phyloP scores from a whole-genome alignment of 768 basidiomycete genomes.

The Panus rudis region DNA sequence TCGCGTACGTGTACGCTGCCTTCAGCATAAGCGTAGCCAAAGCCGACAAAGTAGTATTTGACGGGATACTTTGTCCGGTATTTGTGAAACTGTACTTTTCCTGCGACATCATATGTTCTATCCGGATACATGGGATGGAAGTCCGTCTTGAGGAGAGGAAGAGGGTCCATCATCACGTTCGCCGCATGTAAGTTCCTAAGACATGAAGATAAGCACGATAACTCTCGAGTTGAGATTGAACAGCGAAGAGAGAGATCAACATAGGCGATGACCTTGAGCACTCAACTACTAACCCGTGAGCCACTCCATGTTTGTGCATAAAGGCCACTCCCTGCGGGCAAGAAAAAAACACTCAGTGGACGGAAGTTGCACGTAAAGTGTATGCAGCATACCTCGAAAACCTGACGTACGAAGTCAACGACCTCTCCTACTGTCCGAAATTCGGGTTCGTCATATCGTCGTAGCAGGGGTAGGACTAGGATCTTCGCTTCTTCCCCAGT shows the following conservation, averaged over 20 bases:
- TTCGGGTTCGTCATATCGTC: conserved; percentile 11
- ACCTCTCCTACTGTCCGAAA: conserved; percentile 28
- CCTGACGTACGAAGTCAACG: conserved; percentile 23
- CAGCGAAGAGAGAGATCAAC: no score
- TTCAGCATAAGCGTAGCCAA: no score
- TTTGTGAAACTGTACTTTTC: conserved; percentile 18
- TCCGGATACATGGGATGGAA: conserved; percentile 26
- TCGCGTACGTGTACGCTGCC: no score
- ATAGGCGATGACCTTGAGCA: neutral
- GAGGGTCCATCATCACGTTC: conserved; percentile 22
- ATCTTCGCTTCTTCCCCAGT: conserved; percentile 8
- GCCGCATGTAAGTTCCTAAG: conserved; percentile 9
- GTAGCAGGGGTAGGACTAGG: conserved; percentile 25
- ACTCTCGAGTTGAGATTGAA: neutral
- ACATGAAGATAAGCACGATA: neutral
- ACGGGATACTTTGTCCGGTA: conserved; percentile 24
- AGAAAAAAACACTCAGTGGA: neutral
- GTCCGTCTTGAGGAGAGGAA: conserved; percentile 15
- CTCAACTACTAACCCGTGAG: conserved; percentile 19
- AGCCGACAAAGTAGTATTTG: conserved; percentile 31
- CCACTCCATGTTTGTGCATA: conserved; percentile 25
- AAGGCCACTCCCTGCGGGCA: conserved; percentile 25
- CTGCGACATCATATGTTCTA: no score
- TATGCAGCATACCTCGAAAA: conserved; percentile 22
- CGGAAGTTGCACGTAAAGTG: neutral